Base-by-base conservation (phyloP, 257 asterid genomes). In the Fraxinus excelsior region DNA sequence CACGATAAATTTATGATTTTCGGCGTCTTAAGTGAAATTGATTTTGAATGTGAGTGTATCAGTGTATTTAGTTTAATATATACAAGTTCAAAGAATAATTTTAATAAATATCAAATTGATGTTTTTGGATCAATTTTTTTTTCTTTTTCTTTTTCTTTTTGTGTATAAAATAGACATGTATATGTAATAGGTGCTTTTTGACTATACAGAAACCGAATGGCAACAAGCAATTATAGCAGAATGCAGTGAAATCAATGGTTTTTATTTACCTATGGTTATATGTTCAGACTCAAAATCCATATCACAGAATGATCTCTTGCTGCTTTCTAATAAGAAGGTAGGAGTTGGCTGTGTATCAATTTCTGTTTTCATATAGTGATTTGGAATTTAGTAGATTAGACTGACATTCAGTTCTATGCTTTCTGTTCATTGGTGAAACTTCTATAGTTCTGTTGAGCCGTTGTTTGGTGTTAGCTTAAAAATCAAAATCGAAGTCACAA, bases 281-380 rank as follows among this genome's bases (percentile, higher is more conserved):
- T 90, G 90, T 75, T 19, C 75, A 18, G 86, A 83, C 11, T 68
- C 74, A 1, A 90, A 79, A 65, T 72, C 84, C 64, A 49, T 93
- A 75, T 78, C 89, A 46, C 96, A 90, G 80, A 88, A 88, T 86
- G 99, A 96, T 87, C 89, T 96, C 19, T 62, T 96, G 80, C 72
- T 96, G 82, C 84, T 96, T 70, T 89, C 98, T 16, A 82, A 69
- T 51, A 80, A 84, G 72, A 87, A 90, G 97, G 99, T 96, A 78
- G 60, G 13, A 65, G 65, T 74, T 44, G 42, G 35, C 56, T 38
- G 38, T 19, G 28, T 62, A 25, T 62, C 31, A 56, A 67, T 58
- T 13, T 44, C 67, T 73, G 21, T 32, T 73, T 75, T 8, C 8
- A 49, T 56, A 34, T 21, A 4, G 58, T 5, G 74, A 16, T 38